These are phyloP conservation scores for Glaciozyma antarctica DNA, from an alignment of 768 basidiomycete species.

Conservation along the genomic window DNA sequence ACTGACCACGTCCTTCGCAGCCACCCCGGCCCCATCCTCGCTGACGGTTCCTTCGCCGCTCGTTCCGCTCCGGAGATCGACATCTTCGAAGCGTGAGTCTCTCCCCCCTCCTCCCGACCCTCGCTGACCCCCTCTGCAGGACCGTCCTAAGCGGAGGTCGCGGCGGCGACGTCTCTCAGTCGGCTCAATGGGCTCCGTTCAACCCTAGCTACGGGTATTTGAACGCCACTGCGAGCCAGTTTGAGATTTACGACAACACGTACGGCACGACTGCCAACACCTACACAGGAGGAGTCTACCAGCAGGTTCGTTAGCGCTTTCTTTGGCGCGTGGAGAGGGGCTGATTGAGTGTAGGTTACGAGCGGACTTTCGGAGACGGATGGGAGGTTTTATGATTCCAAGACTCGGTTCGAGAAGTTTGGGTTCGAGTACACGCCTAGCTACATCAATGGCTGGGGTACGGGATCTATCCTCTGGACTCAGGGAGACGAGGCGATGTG, in stretches of 20 bases:
- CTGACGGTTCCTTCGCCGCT: not conserved
- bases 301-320: slow-evolving; percentile 44
- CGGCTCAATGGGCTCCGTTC: slow-evolving; percentile 1
- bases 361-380: slow-evolving; percentile 56
- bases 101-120: no score
- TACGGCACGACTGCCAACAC: slow-evolving; percentile 15
- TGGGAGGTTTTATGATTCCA: slow-evolving; percentile 40
- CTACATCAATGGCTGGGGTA: slow-evolving; percentile 42
- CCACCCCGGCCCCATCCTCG: slow-evolving; percentile 7
- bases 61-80: slow-evolving; percentile 2
- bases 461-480: slow-evolving; percentile 80
- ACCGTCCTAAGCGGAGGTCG: not conserved
- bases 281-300: slow-evolving; percentile 51
- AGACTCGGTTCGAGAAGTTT: slow-evolving; percentile 44
- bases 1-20: not conserved
- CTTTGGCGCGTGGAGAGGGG: no score
- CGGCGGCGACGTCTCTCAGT: not conserved
- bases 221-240: slow-evolving; percentile 11
- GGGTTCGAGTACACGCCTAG: slow-evolving; percentile 35
- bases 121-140: not conserved
- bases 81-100: not conserved
- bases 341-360: slow-evolving; percentile 42
- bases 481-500: slow-evolving; percentile 58
- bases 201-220: not conserved
- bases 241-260: slow-evolving; percentile 44